phyloP scores from a whole-genome alignment of 2,329 filamentous ascomycete species.

The Colletotrichum euphorbiae region DNA sequence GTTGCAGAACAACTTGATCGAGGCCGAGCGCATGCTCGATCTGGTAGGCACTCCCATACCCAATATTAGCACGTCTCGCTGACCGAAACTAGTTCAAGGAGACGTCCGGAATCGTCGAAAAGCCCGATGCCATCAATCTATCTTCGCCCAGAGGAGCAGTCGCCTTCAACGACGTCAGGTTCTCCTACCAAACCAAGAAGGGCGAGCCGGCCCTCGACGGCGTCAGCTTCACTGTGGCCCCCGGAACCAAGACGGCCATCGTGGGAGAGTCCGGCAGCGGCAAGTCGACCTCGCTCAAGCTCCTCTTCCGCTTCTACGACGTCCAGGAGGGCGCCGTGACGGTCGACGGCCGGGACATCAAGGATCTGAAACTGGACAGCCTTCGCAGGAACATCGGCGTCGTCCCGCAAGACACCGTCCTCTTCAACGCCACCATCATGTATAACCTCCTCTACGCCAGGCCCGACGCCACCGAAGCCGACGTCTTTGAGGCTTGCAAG shows the following conservation, averaged over 20 bases:
- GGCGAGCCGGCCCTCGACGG: conserved; percentile 52
- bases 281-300: conserved; percentile 61
- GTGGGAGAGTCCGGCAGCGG: conserved; percentile 60
- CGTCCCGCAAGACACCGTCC: conserved; percentile 57
- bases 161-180: conserved; percentile 56
- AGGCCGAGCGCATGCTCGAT: conserved; percentile 59
- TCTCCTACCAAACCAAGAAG: conserved; percentile 55
- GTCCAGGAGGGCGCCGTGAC: conserved; percentile 58
- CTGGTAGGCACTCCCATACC: conserved; percentile 46
- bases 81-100: conserved; percentile 53
- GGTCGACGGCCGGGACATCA: conserved; percentile 59
- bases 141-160: conserved; percentile 52
- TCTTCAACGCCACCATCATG: conserved; percentile 67
- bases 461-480: conserved; percentile 59
- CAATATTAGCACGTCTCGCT: conserved; percentile 17
- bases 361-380: conserved; percentile 54
- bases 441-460: conserved; percentile 67
- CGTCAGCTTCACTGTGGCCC: conserved; percentile 55
- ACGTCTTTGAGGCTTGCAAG: conserved; percentile 63
- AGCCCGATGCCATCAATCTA: conserved; percentile 51
- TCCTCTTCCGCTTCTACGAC: conserved; percentile 65
- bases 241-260: conserved; percentile 59
- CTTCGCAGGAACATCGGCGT: conserved; percentile 57
- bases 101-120: conserved; percentile 56
- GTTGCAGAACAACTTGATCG: conserved; percentile 59